These are phyloP conservation scores for Penicillium pancosmium DNA, from an alignment of 495 filamentous ascomycete species.

Conservation along the genomic window DNA sequence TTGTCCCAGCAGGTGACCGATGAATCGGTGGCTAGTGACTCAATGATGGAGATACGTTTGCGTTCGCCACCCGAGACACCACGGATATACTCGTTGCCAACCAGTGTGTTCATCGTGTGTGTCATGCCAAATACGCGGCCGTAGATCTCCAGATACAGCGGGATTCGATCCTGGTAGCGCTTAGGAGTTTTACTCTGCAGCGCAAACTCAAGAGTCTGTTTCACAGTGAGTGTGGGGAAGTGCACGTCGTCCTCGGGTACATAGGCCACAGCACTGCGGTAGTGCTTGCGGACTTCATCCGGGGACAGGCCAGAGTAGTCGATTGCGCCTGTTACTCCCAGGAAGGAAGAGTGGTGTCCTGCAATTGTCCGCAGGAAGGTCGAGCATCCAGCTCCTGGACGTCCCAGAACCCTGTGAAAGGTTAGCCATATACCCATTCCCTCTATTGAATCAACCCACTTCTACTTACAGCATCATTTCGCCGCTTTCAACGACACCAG, in stretches of 20 bases:
- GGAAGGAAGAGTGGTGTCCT: constrained; percentile 78
- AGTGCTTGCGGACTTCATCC: constrained; percentile 62
- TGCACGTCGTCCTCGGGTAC: constrained; percentile 83
- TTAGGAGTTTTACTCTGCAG: constrained; percentile 74
- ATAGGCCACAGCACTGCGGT: constrained; percentile 80
- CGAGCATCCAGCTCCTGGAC: constrained; percentile 84
- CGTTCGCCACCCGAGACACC: constrained; percentile 87
- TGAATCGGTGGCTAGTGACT: constrained; percentile 71
- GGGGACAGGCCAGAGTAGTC: constrained; percentile 73
- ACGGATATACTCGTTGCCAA: constrained; percentile 82
- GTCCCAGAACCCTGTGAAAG: constrained; percentile 63
- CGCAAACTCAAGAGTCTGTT: constrained; percentile 80
- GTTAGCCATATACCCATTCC: background rate
- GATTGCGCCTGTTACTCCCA: constrained; percentile 75
- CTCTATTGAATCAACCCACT: background rate
- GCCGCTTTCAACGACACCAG: constrained; percentile 67
- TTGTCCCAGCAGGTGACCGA: constrained; percentile 83
- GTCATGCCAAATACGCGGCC: constrained; percentile 82
- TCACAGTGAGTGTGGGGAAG: constrained; percentile 79
- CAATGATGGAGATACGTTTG: constrained; percentile 59
- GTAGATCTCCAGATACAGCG: constrained; percentile 69
- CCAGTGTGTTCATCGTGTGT: constrained; percentile 77
- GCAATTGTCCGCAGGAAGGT: constrained; percentile 84
- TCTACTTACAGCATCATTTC: constrained; percentile 67
- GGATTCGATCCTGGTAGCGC: constrained; percentile 68